Conservation (phyloP, 106 monocot genomes). For the Triglochin maritima region DNA sequence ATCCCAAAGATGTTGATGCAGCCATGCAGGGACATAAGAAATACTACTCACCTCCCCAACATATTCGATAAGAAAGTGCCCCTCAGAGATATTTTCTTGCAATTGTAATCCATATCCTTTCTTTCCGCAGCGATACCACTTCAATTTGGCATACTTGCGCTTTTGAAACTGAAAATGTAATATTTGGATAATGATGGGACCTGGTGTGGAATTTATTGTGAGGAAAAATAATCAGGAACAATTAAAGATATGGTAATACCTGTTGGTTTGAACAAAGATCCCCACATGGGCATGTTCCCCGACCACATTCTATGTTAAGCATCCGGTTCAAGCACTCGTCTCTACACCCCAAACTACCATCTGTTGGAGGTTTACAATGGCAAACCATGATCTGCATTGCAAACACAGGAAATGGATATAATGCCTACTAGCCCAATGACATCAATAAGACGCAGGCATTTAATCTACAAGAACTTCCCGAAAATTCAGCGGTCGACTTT, state of each 20-base stretch:
- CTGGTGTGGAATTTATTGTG: background rate
- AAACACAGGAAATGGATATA: conserved; percentile 1
- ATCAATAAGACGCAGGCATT: too few species aligned
- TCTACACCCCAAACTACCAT: conserved; percentile 80
- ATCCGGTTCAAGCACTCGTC: conserved; percentile 86
- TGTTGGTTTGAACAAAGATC: conserved; percentile 87
- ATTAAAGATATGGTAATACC: conserved; percentile 23
- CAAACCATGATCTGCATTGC: conserved; percentile 78
- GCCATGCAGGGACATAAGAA: too few species aligned
- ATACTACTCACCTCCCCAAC: conserved; percentile 69
- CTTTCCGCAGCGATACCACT: conserved; percentile 63
- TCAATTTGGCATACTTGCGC: conserved; percentile 81
- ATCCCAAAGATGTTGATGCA: too few species aligned
- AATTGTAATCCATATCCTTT: conserved; percentile 80
- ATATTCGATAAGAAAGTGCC: conserved; percentile 97
- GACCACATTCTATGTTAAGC: conserved; percentile 93
- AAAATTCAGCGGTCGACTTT: too few species aligned
- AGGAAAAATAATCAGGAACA: conserved; percentile 4
- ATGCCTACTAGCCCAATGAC: too few species aligned
- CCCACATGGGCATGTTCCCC: conserved; percentile 89
- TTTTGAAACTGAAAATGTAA: conserved; percentile 61
- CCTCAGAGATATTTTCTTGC: conserved; percentile 46
- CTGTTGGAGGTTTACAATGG: conserved; percentile 55
- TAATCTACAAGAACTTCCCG: too few species aligned
- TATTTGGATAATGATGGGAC: background rate